These are phyloP conservation scores for Pythium guiyangense DNA, from an alignment of 352 stramenopile genomes.

Conservation along the genomic window DNA sequence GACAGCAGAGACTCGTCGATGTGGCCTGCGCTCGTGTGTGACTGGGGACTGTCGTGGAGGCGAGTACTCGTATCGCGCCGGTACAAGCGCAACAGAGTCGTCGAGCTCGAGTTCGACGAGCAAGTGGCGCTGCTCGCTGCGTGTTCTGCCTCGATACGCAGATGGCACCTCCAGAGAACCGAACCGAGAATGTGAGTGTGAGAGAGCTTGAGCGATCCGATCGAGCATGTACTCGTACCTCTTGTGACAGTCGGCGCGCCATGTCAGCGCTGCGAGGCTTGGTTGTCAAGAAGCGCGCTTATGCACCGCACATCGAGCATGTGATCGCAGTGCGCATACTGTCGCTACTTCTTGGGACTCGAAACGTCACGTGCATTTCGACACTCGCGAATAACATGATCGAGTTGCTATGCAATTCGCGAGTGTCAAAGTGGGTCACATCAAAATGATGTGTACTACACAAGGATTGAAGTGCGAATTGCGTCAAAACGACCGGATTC, in stretches of 20 bases:
- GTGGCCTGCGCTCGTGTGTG: neutral
- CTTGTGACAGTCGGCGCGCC: slow-evolving; percentile 2
- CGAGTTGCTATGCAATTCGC: no score
- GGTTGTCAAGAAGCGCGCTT: no score
- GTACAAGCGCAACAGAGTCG: slow-evolving; percentile 27
- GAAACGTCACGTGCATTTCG: no score
- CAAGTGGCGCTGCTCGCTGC: slow-evolving; percentile 31
- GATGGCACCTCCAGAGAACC: neutral
- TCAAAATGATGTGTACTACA: no score
- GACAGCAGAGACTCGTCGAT: neutral
- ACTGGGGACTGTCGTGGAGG: neutral
- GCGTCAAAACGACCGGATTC: no score
- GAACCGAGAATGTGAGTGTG: neutral
- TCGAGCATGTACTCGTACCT: neutral
- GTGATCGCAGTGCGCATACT: no score
- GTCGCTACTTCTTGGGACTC: no score
- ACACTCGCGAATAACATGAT: no score
- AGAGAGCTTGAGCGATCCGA: no score
- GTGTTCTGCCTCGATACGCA: slow-evolving; percentile 7
- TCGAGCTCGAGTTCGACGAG: slow-evolving; percentile 68
- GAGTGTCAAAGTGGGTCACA: no score
- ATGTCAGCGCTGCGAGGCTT: neutral
- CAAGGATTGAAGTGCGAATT: no score
- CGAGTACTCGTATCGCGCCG: slow-evolving; percentile 3
- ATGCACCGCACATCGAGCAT: neutral